phyloP scores from a whole-genome alignment of 345 rosid genomes.

The Moricandia arvensis region DNA sequence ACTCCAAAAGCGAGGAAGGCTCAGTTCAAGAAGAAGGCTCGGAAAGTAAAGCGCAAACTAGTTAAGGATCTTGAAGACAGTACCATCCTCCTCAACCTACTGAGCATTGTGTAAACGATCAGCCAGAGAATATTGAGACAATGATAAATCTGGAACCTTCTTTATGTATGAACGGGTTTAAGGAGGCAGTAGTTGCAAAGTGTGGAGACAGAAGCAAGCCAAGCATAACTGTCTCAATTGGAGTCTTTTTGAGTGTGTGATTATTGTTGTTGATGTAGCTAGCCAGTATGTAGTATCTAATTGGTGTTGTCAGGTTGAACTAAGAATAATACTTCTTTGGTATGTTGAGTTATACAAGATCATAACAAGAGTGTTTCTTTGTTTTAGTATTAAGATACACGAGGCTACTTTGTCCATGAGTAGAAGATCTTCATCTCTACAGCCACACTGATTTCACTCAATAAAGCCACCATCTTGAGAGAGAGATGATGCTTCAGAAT shows the following conservation, averaged over 20 bases:
- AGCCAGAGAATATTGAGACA: constrained; percentile 20
- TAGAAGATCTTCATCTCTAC: not conserved
- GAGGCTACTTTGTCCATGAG: not conserved
- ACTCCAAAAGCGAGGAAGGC: constrained; percentile 59
- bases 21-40: constrained; percentile 52
- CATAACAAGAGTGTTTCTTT: not conserved
- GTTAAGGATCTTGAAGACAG: constrained; percentile 18
- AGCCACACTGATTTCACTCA: not conserved
- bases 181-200: constrained; percentile 33
- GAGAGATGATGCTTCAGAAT: not conserved
- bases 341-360: not conserved
- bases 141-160: constrained; percentile 12
- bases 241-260: not conserved
- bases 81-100: not conserved
- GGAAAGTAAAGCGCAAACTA: constrained; percentile 32
- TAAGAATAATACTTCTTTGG: not conserved
- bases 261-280: constrained; percentile 25
- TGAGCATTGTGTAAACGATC: constrained; percentile 27
- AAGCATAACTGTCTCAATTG: constrained; percentile 16
- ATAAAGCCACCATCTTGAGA: not conserved
- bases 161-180: constrained; percentile 31
- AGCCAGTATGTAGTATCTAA: not conserved
- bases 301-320: not conserved
- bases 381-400: not conserved
- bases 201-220: constrained; percentile 42